Conservation (phyloP, 1,139 yeast species). For the Saccharomyces pastorianus region DNA sequence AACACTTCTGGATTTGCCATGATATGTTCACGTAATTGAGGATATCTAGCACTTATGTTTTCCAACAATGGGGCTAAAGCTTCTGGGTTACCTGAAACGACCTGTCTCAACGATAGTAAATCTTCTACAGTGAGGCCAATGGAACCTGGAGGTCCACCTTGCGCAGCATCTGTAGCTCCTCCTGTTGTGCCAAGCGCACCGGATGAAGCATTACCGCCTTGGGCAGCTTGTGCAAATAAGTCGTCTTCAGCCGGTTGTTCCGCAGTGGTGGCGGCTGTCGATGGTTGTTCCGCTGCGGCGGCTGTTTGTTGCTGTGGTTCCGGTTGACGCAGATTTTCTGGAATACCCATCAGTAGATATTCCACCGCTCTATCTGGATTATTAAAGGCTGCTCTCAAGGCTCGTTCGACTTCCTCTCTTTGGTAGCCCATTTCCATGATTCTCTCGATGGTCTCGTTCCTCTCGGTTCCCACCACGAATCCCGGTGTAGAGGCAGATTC, state of each 20-base stretch:
- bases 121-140: conserved; percentile 38
- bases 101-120: conserved; percentile 61
- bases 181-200: conserved; percentile 20
- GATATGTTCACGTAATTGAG: conserved; percentile 76
- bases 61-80: conserved; percentile 78
- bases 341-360: conserved; percentile 83
- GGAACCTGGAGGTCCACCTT: conserved; percentile 28
- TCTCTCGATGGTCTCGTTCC: conserved; percentile 46
- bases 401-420: conserved; percentile 78
- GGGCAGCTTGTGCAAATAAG: conserved; percentile 64
- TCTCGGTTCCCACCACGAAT: conserved; percentile 28
- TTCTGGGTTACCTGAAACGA: conserved; percentile 82
- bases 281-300: conserved; percentile 13
- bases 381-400: conserved; percentile 90
- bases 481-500: conserved; percentile 27
- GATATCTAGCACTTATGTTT: conserved; percentile 75
- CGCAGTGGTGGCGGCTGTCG: neutral
- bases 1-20: conserved; percentile 84
- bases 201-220: conserved; percentile 35
- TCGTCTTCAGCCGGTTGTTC: conserved; percentile 40
- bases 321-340: conserved; percentile 46
- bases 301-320: conserved; percentile 12
- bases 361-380: conserved; percentile 98
- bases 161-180: conserved; percentile 18
- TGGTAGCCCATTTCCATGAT: conserved; percentile 97